phyloP scores from a whole-genome alignment of 2,329 filamentous ascomycete genomes.

The Polychaeton citri region DNA sequence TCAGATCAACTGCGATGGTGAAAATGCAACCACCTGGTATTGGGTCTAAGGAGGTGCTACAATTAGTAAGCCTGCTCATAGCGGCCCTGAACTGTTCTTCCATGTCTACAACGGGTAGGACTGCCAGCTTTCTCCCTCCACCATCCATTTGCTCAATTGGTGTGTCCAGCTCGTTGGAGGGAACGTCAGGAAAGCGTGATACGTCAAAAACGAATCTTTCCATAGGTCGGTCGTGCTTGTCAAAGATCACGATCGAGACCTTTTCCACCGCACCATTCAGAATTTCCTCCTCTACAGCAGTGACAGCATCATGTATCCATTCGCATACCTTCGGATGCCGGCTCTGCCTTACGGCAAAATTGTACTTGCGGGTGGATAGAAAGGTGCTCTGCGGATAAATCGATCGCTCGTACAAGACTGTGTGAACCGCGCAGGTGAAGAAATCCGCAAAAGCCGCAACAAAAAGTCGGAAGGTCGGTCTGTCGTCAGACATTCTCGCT shows the following conservation, averaged over 20 bases:
- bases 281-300: slow-evolving; percentile 58
- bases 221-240: slow-evolving; percentile 37
- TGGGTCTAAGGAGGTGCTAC: slow-evolving; percentile 41
- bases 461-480: slow-evolving; percentile 39
- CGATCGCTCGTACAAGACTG: slow-evolving; percentile 66
- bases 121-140: slow-evolving; percentile 10
- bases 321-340: slow-evolving; percentile 74
- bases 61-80: slow-evolving; percentile 48
- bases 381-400: slow-evolving; percentile 72
- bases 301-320: slow-evolving; percentile 72
- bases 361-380: slow-evolving; percentile 66
- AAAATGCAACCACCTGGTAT: slow-evolving; percentile 58
- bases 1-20: slow-evolving; percentile 62
- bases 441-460: slow-evolving; percentile 64
- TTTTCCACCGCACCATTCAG: slow-evolving; percentile 43
- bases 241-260: slow-evolving; percentile 45
- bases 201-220: slow-evolving; percentile 50
- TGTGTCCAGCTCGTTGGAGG: slow-evolving; percentile 33
- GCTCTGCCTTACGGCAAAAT: slow-evolving; percentile 71
- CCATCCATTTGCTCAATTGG: slow-evolving; percentile 32
- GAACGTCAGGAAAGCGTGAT: slow-evolving; percentile 40
- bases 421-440: slow-evolving; percentile 70
- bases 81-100: slow-evolving; percentile 61
- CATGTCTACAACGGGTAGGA: slow-evolving; percentile 38
- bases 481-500: slow-evolving; percentile 4